These are phyloP conservation scores for Pseudogymnoascus sp. DNA, from an alignment of 2,329 filamentous ascomycete genomes.

Conservation along the genomic window DNA sequence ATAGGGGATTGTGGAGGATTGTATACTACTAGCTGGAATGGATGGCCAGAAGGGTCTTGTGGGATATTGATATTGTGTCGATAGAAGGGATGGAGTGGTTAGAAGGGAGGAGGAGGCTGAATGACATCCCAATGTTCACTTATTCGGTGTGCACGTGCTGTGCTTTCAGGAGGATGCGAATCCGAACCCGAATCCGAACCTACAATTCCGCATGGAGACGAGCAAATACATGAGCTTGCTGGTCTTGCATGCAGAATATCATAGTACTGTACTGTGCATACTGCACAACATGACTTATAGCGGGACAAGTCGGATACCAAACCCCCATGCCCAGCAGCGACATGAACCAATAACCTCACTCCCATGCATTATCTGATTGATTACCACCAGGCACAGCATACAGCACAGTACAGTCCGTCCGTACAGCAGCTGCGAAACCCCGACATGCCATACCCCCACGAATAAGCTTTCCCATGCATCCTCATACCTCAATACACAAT, in stretches of 20 bases:
- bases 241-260: background rate
- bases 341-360: background rate
- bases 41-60: background rate
- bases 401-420: background rate
- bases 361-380: background rate
- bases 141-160: background rate
- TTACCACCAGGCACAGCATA: background rate
- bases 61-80: background rate
- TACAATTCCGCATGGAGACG: background rate
- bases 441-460: background rate
- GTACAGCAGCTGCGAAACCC: background rate
- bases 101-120: background rate
- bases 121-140: background rate
- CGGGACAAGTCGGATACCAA: background rate
- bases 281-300: background rate
- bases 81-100: background rate
- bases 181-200: background rate
- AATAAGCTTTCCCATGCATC: background rate
- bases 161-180: background rate
- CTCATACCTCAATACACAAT: background rate
- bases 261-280: background rate
- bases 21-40: background rate
- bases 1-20: background rate
- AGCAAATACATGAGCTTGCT: background rate
- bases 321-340: background rate